Percentiles rank a stretch among this genome's conserved stretches.
Conservation (phyloP, 352 stramenopile genomes). For the Globisporangium spinosum region DNA sequence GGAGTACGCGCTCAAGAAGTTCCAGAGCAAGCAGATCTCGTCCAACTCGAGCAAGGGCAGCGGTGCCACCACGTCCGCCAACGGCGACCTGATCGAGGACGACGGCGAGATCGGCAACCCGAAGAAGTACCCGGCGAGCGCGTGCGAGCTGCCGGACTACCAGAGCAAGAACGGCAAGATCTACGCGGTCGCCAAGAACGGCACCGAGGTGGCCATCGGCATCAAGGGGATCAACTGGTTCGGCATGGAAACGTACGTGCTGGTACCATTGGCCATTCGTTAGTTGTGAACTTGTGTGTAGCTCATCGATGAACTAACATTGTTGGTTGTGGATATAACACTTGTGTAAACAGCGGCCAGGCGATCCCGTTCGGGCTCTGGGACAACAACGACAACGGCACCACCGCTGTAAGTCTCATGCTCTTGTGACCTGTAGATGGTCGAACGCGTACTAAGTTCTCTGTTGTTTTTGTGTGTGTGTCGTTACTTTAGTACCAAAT, state of each 20-base stretch:
- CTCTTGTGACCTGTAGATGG: neutral
- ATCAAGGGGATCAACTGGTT: conserved; percentile 85
- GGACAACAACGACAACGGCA: conserved; percentile 67
- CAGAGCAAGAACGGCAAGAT: conserved; percentile 66
- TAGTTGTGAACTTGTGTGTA: neutral
- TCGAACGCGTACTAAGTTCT: too few relatives aligned
- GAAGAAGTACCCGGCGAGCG: conserved; percentile 61
- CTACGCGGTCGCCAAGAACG: conserved; percentile 46
- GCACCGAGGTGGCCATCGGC: conserved; percentile 42
- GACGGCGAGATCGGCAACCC: conserved; percentile 69
- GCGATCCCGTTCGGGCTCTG: conserved; percentile 66
- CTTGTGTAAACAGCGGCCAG: conserved; percentile 24
- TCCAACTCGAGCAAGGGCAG: conserved; percentile 11
- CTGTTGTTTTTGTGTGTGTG: too few relatives aligned
- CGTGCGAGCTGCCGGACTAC: conserved; percentile 65
- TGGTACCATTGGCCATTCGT: neutral
- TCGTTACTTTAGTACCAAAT: conserved; percentile 45
- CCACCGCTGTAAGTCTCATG: conserved; percentile 38
- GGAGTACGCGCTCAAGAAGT: conserved; percentile 26
- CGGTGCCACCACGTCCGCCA: conserved; percentile 18
- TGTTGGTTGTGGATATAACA: neutral
- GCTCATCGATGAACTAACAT: neutral
- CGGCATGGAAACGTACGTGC: conserved; percentile 61
- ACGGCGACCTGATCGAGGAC: conserved; percentile 47
- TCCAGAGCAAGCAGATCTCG: conserved; percentile 16